A percentile compares a stretch with the other conserved stretches of the same genome.
Conservation (phyloP, 163 green algal genomes). For the Chloromonas sp. region DNA sequence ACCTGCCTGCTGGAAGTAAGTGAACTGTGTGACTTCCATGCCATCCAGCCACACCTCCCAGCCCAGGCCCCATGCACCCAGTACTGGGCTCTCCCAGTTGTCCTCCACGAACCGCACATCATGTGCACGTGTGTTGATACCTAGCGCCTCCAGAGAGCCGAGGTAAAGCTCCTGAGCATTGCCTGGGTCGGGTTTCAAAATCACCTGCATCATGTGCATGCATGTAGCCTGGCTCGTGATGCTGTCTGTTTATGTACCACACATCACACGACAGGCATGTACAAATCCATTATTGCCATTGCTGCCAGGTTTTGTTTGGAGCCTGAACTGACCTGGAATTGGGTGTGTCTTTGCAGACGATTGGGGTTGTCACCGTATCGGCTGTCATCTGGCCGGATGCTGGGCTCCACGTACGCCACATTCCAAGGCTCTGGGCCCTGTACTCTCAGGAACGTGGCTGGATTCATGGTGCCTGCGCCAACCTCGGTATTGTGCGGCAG, state of each 20-base stretch:
- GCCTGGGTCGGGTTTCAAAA: constrained; percentile 94
- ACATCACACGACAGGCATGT: background rate
- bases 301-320: background rate
- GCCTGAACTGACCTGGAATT: constrained; percentile 78
- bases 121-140: constrained; percentile 79
- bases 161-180: constrained; percentile 92
- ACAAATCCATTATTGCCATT: no score
- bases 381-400: constrained; percentile 91
- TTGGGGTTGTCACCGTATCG: constrained; percentile 98
- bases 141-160: constrained; percentile 77
- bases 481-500: constrained; percentile 96
- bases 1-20: constrained; percentile 94
- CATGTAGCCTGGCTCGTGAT: background rate
- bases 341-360: constrained; percentile 94
- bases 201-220: constrained; percentile 60
- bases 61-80: constrained; percentile 77
- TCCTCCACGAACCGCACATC: constrained; percentile 97
- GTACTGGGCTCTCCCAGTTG: constrained; percentile 95
- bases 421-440: constrained; percentile 96
- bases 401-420: constrained; percentile 90
- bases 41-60: constrained; percentile 98
- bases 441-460: constrained; percentile 79
- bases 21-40: constrained; percentile 98
- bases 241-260: background rate
- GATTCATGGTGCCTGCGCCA: constrained; percentile 84